These are phyloP conservation scores for Cavenderia fasciculata DNA, from an alignment of 78 protist species.

Conservation along the genomic window DNA sequence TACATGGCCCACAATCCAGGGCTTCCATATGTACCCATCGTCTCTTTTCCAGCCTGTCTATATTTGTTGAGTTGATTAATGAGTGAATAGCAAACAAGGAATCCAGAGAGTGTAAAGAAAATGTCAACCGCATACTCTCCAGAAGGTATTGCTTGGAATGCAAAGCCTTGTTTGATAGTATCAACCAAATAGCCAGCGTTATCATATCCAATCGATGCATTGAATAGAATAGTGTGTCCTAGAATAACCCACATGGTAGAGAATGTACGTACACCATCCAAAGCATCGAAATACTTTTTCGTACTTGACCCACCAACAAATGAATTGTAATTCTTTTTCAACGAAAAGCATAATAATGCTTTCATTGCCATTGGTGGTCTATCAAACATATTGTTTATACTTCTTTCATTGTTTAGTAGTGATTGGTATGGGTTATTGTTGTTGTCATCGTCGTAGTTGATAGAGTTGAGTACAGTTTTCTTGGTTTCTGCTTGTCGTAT, in stretches of 20 bases:
- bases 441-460: too few species aligned
- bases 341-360: too few species aligned
- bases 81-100: background rate
- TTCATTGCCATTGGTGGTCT: background rate
- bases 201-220: constrained; percentile 11
- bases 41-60: background rate
- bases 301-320: background rate
- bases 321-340: constrained; percentile 1
- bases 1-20: constrained; percentile 5
- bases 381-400: too few species aligned
- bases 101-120: constrained; percentile 21
- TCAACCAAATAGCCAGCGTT: background rate
- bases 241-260: constrained; percentile 16
- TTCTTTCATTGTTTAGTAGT: too few species aligned
- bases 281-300: background rate
- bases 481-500: too few species aligned
- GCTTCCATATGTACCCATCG: background rate
- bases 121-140: constrained; percentile 49
- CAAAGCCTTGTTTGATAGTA: too few species aligned
- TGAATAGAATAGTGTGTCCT: constrained; percentile 18
- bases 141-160: background rate
- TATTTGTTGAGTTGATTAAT: background rate
- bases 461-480: too few species aligned
- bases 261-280: constrained; percentile 42
- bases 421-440: background rate